Base-by-base conservation (phyloP, 495 filamentous ascomycete genomes). In the Polyplosphaeria fusca region DNA sequence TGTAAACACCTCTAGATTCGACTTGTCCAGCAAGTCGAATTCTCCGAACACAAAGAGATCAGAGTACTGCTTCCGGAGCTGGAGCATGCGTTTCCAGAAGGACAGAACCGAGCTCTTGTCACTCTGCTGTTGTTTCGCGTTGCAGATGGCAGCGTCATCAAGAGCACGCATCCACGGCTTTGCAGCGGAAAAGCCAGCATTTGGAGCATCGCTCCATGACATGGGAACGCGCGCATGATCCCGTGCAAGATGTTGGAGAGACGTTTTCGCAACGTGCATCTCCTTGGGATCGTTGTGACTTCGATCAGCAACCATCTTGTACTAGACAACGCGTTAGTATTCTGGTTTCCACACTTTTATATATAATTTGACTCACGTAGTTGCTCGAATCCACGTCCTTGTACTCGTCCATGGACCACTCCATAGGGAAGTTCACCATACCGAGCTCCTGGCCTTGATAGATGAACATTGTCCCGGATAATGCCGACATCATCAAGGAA, bases 371-470 rank as follows among this genome's bases (percentile, higher is more conserved):
- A 26, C 47, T 35, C 86, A 32, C 16, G 47, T 84, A 84, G 59
- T 84, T 86, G 3, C 82, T 66, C 26, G 79, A 81, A 60, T 88
- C 87, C 47, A 89, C 77, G 61, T 91, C 87, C 59, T 84, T 82
- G 69, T 86, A 89, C 49, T 87, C 79, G 23, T 81, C 78, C 22
- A 87, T 83, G 0, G 67, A 71, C 86, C 86, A 89, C 16, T 73
- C 61, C 2, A 64, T 55, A 0, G 87, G 85, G 22, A 86, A 77
- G 64, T 91, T 89, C 27, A 77, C 75, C 82, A 89, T 88, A 1
- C 85, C 87, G 14, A 91, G 69, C 59, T 91, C 87, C 61, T 91
- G 84, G 7, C 87, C 87, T 60, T 91, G 86, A 58, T 87, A 89
- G 4, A 89, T 64, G 65, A 86, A 91, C 1, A 86, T 74, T 0